These are phyloP conservation scores for Neonectria neomacrospora DNA, from an alignment of 2,329 filamentous ascomycete genomes.

Conservation along the genomic window DNA sequence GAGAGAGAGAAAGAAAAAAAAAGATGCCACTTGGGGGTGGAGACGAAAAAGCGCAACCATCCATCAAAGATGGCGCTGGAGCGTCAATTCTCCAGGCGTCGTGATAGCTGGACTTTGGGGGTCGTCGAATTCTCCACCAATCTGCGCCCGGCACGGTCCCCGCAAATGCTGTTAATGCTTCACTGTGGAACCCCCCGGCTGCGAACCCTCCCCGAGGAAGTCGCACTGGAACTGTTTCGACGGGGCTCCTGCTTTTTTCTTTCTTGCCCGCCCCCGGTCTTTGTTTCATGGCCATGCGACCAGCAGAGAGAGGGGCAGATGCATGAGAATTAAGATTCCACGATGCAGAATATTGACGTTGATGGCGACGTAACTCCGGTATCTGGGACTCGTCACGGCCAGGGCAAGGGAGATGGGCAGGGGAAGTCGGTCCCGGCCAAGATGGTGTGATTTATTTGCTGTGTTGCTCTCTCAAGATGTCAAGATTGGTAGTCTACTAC, in stretches of 20 bases:
- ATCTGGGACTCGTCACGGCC: not conserved
- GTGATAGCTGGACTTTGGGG: slow-evolving; percentile 38
- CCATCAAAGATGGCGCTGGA: slow-evolving; percentile 32
- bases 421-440: slow-evolving; percentile 11
- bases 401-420: not conserved
- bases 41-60: slow-evolving; percentile 22
- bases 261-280: slow-evolving; percentile 17
- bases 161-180: slow-evolving; percentile 33
- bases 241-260: not conserved
- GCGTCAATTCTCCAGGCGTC: slow-evolving; percentile 41
- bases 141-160: slow-evolving; percentile 20
- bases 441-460: slow-evolving; percentile 14
- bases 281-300: slow-evolving; percentile 45
- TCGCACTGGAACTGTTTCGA: slow-evolving; percentile 20
- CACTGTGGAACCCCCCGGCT: slow-evolving; percentile 5
- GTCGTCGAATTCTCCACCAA: slow-evolving; percentile 39
- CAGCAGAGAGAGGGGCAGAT: slow-evolving; percentile 4
- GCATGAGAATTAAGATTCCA: not conserved
- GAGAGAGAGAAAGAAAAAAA: too few relatives aligned
- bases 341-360: slow-evolving; percentile 4
- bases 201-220: not conserved
- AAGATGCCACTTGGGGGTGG: slow-evolving; percentile 22
- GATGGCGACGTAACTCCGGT: not conserved
- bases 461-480: not conserved
- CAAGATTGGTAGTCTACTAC: not conserved